Percentiles rank a stretch among this genome's conserved stretches.
These are phyloP conservation scores for Cytauxzoon felis DNA, from an alignment of 169 alveolate genomes.

Conservation along the genomic window DNA sequence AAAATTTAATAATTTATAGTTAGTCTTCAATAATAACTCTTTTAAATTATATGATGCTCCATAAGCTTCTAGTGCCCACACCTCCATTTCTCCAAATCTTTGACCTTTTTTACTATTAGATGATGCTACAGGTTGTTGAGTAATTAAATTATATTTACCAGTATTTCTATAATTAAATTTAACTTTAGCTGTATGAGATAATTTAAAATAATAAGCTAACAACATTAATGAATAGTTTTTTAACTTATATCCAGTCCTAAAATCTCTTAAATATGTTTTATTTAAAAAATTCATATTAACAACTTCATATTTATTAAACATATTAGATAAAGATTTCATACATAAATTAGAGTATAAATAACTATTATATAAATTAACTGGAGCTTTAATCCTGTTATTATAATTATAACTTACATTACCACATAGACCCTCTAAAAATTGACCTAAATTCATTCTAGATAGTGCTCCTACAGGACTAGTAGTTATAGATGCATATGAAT, in stretches of 20 bases:
- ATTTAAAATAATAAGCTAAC: conserved; percentile 36
- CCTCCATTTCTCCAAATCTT: conserved; percentile 66
- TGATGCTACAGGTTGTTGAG: conserved; percentile 28
- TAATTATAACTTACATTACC: conserved; percentile 17
- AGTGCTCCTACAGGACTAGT: conserved; percentile 48
- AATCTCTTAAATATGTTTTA: conserved; percentile 47
- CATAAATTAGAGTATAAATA: conserved; percentile 31
- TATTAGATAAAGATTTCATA: conserved; percentile 36
- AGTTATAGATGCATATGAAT: conserved; percentile 33
- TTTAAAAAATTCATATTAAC: conserved; percentile 6
- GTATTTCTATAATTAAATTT: conserved; percentile 46
- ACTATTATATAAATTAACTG: conserved; percentile 6
- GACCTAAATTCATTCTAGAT: conserved; percentile 61
- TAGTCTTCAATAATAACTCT: conserved; percentile 47
- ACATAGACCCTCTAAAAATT: conserved; percentile 36
- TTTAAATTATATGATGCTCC: conserved; percentile 48
- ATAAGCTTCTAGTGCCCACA: conserved; percentile 61
- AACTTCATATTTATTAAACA: conserved; percentile 29
- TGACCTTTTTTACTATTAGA: conserved; percentile 20
- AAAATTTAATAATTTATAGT: conserved; percentile 28
- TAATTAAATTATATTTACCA: conserved; percentile 13
- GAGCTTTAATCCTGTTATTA: conserved; percentile 30
- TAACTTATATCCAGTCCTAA: conserved; percentile 56
- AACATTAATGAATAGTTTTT: conserved; percentile 38
- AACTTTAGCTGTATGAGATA: conserved; percentile 57